Evolutionary conservation across 2,329 filamentous ascomycete species (phyloP).

Genomic region (Fusarium equiseti): DNA sequence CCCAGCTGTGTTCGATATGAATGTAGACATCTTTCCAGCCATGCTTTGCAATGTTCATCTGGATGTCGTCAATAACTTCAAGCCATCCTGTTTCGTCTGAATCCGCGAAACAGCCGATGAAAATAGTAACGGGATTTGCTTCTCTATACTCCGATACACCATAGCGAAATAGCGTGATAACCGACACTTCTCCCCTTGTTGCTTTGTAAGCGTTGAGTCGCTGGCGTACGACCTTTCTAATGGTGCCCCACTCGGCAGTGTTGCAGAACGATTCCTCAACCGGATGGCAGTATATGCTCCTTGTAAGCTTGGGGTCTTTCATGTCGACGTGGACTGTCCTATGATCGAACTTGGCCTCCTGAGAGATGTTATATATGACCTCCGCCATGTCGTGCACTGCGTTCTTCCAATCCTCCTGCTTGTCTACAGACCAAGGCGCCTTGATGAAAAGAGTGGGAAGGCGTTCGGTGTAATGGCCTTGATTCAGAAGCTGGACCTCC

Average conservation of each 20-base stretch:
- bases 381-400: accelerated
- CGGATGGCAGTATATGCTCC: accelerated
- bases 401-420: not conserved
- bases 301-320: not conserved
- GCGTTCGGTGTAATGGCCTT: no score
- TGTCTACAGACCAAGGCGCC: not conserved
- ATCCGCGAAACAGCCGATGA: not conserved
- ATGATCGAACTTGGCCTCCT: not conserved
- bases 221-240: not conserved
- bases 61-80: not conserved
- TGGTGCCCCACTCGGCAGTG: not conserved
- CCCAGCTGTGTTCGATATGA: not conserved
- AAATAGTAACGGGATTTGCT: not conserved
- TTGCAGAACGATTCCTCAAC: not conserved
- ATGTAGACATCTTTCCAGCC: conserved; percentile 2
- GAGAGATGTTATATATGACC: accelerated
- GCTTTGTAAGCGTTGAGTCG: accelerated
- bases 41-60: not conserved
- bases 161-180: accelerated
- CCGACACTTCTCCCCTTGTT: not conserved
- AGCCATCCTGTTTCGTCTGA: conserved; percentile 5
- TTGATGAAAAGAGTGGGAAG: not conserved
- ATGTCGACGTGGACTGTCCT: accelerated
- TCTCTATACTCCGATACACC: accelerated
- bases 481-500: not conserved